These are phyloP conservation scores for Rhizopus microsporus DNA, from an alignment of 371 early-diverging fungal genomes.

Conservation along the genomic window DNA sequence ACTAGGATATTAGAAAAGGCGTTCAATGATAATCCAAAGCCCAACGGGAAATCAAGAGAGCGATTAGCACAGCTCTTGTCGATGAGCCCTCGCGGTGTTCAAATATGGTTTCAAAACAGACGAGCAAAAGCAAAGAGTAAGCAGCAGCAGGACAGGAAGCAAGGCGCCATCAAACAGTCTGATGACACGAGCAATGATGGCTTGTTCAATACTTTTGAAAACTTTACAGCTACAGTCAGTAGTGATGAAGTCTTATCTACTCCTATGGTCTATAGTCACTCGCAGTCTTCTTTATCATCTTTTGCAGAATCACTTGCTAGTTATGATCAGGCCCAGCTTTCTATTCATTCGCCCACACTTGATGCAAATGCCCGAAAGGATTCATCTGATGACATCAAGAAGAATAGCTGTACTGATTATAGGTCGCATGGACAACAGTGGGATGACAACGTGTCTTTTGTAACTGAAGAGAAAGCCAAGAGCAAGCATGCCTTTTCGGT, in stretches of 20 bases:
- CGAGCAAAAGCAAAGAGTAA: conserved; percentile 72
- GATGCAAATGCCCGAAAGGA: neutral
- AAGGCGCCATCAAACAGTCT: neutral
- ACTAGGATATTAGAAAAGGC: conserved; percentile 67
- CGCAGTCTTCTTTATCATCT: conserved; percentile 1
- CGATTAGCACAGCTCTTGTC: conserved; percentile 68
- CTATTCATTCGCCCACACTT: neutral
- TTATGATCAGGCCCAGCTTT: neutral
- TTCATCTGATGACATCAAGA: no score
- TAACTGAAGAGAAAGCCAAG: neutral
- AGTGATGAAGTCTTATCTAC: neutral
- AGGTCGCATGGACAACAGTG: no score
- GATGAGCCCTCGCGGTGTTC: conserved; percentile 89
- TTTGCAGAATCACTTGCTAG: neutral
- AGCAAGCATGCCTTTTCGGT: neutral
- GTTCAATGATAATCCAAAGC: conserved; percentile 70
- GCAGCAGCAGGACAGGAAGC: neutral
- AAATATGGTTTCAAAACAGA: conserved; percentile 98
- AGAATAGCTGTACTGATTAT: no score
- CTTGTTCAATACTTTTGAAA: neutral
- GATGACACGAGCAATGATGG: neutral
- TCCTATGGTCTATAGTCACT: neutral
- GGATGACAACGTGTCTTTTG: no score
- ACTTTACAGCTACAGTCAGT: neutral
- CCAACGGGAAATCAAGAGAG: conserved; percentile 62